These are phyloP conservation scores for Vanilla planifolia DNA, from an alignment of 106 monocot species.

Conservation along the genomic window DNA sequence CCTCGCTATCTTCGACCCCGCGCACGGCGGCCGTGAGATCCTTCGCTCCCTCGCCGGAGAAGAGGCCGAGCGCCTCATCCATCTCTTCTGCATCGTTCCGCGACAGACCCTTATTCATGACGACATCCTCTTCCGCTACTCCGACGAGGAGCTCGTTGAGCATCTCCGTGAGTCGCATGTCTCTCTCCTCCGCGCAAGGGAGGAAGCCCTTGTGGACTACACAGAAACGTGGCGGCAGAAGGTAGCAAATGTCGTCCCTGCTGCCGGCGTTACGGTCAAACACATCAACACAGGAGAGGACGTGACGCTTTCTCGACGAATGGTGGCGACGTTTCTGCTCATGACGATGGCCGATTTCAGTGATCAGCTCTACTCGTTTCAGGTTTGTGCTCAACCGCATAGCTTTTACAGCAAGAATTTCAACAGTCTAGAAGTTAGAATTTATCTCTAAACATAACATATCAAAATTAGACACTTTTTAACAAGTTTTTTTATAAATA, in stretches of 20 bases:
- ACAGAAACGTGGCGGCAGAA: conserved; percentile 47
- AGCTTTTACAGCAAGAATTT: too few species aligned
- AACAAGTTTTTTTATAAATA: too few species aligned
- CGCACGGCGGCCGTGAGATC: conserved; percentile 27
- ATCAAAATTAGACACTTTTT: too few species aligned
- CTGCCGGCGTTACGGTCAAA: conserved; percentile 36
- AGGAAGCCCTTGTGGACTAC: conserved; percentile 9
- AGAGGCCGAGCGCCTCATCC: conserved; percentile 59
- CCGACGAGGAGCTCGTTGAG: conserved; percentile 42
- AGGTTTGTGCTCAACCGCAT: too few species aligned
- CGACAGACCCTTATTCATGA: conserved; percentile 62
- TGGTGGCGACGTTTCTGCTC: conserved; percentile 51
- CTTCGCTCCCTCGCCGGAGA: conserved; percentile 32
- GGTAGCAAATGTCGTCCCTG: conserved; percentile 30
- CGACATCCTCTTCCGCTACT: conserved; percentile 45
- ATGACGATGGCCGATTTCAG: conserved; percentile 86
- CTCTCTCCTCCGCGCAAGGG: conserved; percentile 14
- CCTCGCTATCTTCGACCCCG: conserved; percentile 74
- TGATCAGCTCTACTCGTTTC: conserved; percentile 67
- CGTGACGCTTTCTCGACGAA: conserved; percentile 41
- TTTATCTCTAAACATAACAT: too few species aligned
- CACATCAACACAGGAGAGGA: conserved; percentile 75
- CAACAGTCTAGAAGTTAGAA: too few species aligned
- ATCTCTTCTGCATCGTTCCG: conserved; percentile 81
- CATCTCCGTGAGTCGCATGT: conserved; percentile 30